These are phyloP conservation scores for Saturnispora diversa DNA, from an alignment of 805 yeast genomes.

Conservation along the genomic window DNA sequence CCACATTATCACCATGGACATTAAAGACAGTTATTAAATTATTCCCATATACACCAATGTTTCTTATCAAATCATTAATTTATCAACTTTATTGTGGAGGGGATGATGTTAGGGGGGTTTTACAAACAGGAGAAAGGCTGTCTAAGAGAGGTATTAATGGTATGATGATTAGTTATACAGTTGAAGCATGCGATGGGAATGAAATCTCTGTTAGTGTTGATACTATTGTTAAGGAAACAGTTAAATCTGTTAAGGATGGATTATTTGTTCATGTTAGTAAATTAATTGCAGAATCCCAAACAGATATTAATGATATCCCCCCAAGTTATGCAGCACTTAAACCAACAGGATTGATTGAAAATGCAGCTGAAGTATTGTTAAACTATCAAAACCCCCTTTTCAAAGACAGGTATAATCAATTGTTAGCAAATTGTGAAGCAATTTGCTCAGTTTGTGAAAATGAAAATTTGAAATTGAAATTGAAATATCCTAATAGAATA, in stretches of 20 bases:
- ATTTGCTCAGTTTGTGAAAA: slow-evolving; percentile 51
- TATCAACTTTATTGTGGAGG: slow-evolving; percentile 91
- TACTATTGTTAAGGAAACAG: slow-evolving; percentile 55
- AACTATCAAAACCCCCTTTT: slow-evolving; percentile 50
- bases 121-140: slow-evolving; percentile 59
- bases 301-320: slow-evolving; percentile 56
- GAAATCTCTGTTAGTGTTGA: slow-evolving; percentile 41
- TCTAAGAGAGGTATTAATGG: slow-evolving; percentile 72
- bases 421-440: slow-evolving; percentile 57
- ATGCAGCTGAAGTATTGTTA: slow-evolving; percentile 66
- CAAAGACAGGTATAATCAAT: slow-evolving; percentile 42
- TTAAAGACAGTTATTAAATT: slow-evolving; percentile 52
- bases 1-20: slow-evolving; percentile 56
- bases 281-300: slow-evolving; percentile 38
- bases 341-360: slow-evolving; percentile 79
- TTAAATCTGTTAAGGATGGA: slow-evolving; percentile 57
- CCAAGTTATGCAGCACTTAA: slow-evolving; percentile 90
- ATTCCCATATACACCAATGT: slow-evolving; percentile 71
- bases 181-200: slow-evolving; percentile 85
- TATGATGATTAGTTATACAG: slow-evolving; percentile 92
- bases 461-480: slow-evolving; percentile 42
- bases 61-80: slow-evolving; percentile 60
- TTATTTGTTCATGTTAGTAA: slow-evolving; percentile 62
- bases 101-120: slow-evolving; percentile 61
- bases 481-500: slow-evolving; percentile 51